phyloP scores from a whole-genome alignment of 2,329 filamentous ascomycete genomes.

The Dactylonectria macrodidyma region DNA sequence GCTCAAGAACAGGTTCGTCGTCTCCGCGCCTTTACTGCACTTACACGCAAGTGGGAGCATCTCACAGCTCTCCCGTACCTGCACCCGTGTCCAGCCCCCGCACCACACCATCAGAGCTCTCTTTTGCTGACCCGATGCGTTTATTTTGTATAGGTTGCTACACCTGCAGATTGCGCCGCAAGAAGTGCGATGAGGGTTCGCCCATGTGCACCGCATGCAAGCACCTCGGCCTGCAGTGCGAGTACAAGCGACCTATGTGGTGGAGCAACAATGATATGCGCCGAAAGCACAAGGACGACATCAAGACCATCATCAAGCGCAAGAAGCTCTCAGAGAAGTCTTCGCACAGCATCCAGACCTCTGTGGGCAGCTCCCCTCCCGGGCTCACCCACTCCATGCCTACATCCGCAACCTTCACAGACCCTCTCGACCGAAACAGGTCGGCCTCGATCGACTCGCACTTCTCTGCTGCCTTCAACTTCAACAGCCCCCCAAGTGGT shows the following conservation, averaged over 20 bases:
- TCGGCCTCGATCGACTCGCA: slow-evolving; percentile 87
- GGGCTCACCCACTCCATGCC: slow-evolving; percentile 86
- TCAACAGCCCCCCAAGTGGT: slow-evolving; percentile 73
- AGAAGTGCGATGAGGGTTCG: slow-evolving; percentile 78
- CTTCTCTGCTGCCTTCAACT: slow-evolving; percentile 80
- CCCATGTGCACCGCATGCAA: slow-evolving; percentile 77
- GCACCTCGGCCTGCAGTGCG: slow-evolving; percentile 86
- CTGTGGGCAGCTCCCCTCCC: slow-evolving; percentile 76
- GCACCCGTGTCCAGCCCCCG: slow-evolving; percentile 19
- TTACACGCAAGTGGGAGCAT: slow-evolving; percentile 46
- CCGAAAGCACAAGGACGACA: slow-evolving; percentile 89
- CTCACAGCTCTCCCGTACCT: slow-evolving; percentile 31
- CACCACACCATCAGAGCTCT: slow-evolving; percentile 23
- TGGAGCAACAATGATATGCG: slow-evolving; percentile 95
- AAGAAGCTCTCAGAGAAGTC: slow-evolving; percentile 95
- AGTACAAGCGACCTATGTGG: slow-evolving; percentile 98
- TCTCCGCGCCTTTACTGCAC: slow-evolving; percentile 38
- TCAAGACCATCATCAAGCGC: slow-evolving; percentile 98
- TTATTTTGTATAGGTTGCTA: slow-evolving; percentile 69
- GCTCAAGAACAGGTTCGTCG: slow-evolving; percentile 91
- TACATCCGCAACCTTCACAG: slow-evolving; percentile 85
- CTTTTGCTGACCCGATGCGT: slow-evolving; percentile 49
- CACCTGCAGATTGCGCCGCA: slow-evolving; percentile 76
- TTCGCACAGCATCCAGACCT: slow-evolving; percentile 68
- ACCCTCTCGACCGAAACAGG: slow-evolving; percentile 79